Conservation (phyloP, 2,329 filamentous ascomycete species). For the Achaetomium macrosporum region DNA sequence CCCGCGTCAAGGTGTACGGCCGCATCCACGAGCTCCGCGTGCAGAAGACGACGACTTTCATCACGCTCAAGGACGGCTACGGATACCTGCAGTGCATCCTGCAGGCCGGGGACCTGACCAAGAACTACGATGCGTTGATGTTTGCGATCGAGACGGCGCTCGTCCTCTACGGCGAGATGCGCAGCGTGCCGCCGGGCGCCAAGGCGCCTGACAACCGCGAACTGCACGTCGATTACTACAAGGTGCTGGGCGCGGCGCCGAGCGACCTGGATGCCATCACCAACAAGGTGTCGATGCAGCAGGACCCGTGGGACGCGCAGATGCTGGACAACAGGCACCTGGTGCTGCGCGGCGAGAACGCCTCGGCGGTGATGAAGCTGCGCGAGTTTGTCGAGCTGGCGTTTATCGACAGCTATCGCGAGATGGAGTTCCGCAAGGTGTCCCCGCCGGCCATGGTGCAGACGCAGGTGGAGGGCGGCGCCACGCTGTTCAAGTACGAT, state of each 20-base stretch:
- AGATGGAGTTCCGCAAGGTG: slow-evolving; percentile 73
- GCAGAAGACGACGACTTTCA: slow-evolving; percentile 81
- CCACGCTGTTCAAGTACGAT: slow-evolving; percentile 77
- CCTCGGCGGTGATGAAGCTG: slow-evolving; percentile 82
- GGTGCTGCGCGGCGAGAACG: slow-evolving; percentile 74
- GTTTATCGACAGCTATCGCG: slow-evolving; percentile 73
- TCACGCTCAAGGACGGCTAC: slow-evolving; percentile 81
- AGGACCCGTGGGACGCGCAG: slow-evolving; percentile 51
- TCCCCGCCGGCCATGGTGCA: slow-evolving; percentile 87
- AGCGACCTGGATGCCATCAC: slow-evolving; percentile 88
- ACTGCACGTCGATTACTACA: slow-evolving; percentile 84
- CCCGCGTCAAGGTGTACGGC: slow-evolving; percentile 72
- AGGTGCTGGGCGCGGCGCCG: slow-evolving; percentile 70
- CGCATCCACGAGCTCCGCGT: slow-evolving; percentile 74
- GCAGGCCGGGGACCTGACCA: slow-evolving; percentile 68
- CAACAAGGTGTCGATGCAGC: slow-evolving; percentile 61
- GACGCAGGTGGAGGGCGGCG: slow-evolving; percentile 89
- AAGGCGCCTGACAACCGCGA: slow-evolving; percentile 80
- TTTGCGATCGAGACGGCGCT: slow-evolving; percentile 85
- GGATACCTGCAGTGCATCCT: slow-evolving; percentile 81
- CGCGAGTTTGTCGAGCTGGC: slow-evolving; percentile 74
- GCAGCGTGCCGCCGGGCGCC: slow-evolving; percentile 68
- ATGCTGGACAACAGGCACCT: slow-evolving; percentile 79
- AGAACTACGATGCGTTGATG: slow-evolving; percentile 85
- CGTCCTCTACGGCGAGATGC: slow-evolving; percentile 76